A percentile compares a stretch with the other conserved stretches of the same genome.
Conservation (phyloP, 2,329 filamentous ascomycete genomes). For the Phaeosphaeriaceae sp. region DNA sequence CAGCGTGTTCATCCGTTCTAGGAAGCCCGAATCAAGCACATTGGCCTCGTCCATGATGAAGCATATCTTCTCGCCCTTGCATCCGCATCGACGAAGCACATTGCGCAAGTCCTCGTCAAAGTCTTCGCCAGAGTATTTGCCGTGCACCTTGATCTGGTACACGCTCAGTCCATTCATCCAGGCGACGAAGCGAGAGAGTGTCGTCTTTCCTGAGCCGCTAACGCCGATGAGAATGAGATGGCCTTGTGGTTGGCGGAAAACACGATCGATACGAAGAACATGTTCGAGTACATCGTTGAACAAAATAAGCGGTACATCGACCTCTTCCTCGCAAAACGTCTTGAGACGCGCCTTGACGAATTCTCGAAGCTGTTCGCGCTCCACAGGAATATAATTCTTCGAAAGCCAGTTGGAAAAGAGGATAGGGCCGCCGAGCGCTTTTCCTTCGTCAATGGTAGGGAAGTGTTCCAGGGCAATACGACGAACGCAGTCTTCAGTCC, state of each 20-base stretch:
- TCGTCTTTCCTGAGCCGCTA: slow-evolving; percentile 98
- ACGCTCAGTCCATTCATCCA: slow-evolving; percentile 99
- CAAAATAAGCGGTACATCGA: slow-evolving; percentile 96
- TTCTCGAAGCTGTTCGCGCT: slow-evolving; percentile 91
- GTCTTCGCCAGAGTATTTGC: slow-evolving; percentile 96
- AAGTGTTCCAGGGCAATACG: slow-evolving; percentile 90
- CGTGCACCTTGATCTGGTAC: slow-evolving; percentile 99
- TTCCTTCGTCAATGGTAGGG: slow-evolving; percentile 90
- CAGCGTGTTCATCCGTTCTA: slow-evolving; percentile 98
- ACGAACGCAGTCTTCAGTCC: slow-evolving; percentile 88
- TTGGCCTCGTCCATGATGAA: slow-evolving; percentile 99
- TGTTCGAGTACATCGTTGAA: slow-evolving; percentile 99
- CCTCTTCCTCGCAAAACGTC: slow-evolving; percentile 99
- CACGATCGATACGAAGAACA: slow-evolving; percentile 95
- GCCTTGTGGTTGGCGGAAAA: slow-evolving; percentile 97
- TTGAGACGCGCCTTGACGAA: slow-evolving; percentile 96
- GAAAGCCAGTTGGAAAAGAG: slow-evolving; percentile 99
- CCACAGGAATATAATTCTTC: slow-evolving; percentile 97
- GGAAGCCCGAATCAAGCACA: slow-evolving; percentile 95
- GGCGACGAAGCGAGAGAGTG: slow-evolving; percentile 93
- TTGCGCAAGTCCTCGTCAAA: slow-evolving; percentile 97
- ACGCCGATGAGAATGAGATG: slow-evolving; percentile 98
- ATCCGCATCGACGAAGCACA: slow-evolving; percentile 90
- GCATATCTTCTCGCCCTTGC: slow-evolving; percentile 99
- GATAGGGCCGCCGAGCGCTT: slow-evolving; percentile 89